Base-by-base conservation (phyloP, 2,329 filamentous ascomycete genomes). In the Aspergillus calidoustus region DNA sequence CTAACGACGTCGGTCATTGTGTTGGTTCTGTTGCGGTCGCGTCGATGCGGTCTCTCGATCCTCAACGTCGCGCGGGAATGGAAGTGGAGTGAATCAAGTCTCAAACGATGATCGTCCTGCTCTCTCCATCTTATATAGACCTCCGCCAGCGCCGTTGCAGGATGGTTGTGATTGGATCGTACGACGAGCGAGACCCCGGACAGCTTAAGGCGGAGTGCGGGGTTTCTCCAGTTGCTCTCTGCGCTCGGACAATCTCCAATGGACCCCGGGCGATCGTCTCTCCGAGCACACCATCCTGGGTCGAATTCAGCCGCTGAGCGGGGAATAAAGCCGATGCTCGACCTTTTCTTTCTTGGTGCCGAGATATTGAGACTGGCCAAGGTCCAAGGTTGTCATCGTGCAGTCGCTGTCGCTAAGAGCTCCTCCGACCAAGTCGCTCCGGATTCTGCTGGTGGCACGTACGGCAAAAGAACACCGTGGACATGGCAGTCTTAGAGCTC, bases 111-210 rank as follows among this genome's bases (percentile, higher is more conserved):
- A 41, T 41, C 34, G 13, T 11, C 34, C 17, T 17, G 34, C n/a
- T 52, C 52, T 28, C 22, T 15, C 53, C 55, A 56, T 56, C 51
- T 49, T 55, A 54, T 47, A 56, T 44, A 55, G n/a, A 53, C 4
- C 34, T 9, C 22, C 11, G 22, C 30, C 22, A 15, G 23, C 7
- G 7, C 25, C 11, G 23, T 0, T 17, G 9, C 2, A 13, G 30
- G 8, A 51, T 4, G 17, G 11, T 8, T 7, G 19, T 53, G 4
- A 53, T 53, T 43, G 19, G 50, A 53, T 9, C n/a, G 7, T 15
- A 41, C 30, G 19, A n/a, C 17, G 30, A 49, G 53, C 46, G 19
- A 51, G 43, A 48, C 51, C 44, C 31, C 19, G 31, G 51, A 49
- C 44, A 48, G n/a, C 30, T 43, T 28, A 28, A 22, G 34, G 52